A percentile compares a stretch with the other conserved stretches of the same genome.
These are phyloP conservation scores for Juglanconis juglandina DNA, from an alignment of 2,329 filamentous ascomycete species.

Conservation along the genomic window DNA sequence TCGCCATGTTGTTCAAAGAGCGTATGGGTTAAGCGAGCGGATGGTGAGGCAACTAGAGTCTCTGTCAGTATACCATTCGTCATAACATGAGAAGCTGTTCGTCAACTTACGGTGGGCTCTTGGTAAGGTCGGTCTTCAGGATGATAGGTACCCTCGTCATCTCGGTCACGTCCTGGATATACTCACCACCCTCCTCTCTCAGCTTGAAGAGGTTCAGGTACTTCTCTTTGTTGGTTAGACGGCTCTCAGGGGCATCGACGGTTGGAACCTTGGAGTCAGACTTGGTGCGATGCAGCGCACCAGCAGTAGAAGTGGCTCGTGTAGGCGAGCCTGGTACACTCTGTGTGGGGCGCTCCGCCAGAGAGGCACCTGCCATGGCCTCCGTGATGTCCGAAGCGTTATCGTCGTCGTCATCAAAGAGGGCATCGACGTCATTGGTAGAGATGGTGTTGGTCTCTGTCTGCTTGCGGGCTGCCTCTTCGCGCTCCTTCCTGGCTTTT, in stretches of 20 bases:
- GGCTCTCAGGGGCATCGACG: slow-evolving; percentile 70
- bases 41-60: slow-evolving; percentile 71
- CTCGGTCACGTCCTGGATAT: slow-evolving; percentile 97
- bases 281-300: slow-evolving; percentile 77
- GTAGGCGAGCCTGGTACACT: slow-evolving; percentile 91
- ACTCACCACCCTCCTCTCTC: slow-evolving; percentile 87
- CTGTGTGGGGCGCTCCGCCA: slow-evolving; percentile 86
- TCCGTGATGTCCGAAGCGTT: slow-evolving; percentile 86
- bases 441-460: slow-evolving; percentile 94
- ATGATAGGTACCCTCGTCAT: slow-evolving; percentile 98
- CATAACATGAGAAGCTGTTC: slow-evolving; percentile 29
- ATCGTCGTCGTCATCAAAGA: slow-evolving; percentile 92
- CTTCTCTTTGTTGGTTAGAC: slow-evolving; percentile 91
- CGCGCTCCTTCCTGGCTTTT: slow-evolving; percentile 77
- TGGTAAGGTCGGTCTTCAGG: slow-evolving; percentile 93
- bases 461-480: slow-evolving; percentile 87
- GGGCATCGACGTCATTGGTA: slow-evolving; percentile 86
- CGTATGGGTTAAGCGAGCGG: slow-evolving; percentile 76
- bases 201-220: slow-evolving; percentile 87
- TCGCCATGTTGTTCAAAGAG: slow-evolving; percentile 40
- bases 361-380: slow-evolving; percentile 83
- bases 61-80: slow-evolving; percentile 23
- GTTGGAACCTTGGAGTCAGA: slow-evolving; percentile 90
- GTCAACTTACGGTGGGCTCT: slow-evolving; percentile 94
- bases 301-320: slow-evolving; percentile 64